Percentiles rank a stretch among this genome's conserved stretches.
Conservation (phyloP, 129 eudicot species). For the Ambrosia artemisiifolia region DNA sequence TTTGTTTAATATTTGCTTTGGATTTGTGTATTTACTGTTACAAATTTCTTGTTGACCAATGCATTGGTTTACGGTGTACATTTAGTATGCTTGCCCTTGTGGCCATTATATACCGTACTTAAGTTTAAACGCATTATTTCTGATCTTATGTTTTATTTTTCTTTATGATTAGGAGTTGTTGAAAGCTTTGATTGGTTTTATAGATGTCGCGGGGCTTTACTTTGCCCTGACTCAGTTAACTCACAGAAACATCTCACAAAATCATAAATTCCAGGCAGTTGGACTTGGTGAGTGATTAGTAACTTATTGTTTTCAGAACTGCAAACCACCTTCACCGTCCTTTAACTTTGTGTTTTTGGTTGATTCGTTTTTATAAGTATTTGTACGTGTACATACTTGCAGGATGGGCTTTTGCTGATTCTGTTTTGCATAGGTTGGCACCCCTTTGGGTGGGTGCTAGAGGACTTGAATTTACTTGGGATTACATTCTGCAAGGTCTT, state of each 20-base stretch:
- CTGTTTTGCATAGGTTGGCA: conserved; percentile 89
- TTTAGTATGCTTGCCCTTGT: conserved; percentile 1
- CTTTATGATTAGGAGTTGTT: conserved; percentile 53
- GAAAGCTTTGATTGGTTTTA: conserved; percentile 87
- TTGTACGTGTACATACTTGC: conserved; percentile 23
- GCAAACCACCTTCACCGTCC: background rate
- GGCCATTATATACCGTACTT: background rate
- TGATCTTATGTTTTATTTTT: conserved; percentile 13
- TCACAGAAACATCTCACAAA: conserved; percentile 94
- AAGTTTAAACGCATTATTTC: background rate
- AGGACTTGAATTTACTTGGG: conserved; percentile 98
- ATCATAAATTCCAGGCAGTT: conserved; percentile 98
- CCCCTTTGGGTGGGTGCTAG: conserved; percentile 99
- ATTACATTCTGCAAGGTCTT: conserved; percentile 87
- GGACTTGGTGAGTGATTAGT: conserved; percentile 72
- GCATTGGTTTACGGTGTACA: background rate
- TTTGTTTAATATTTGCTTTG: background rate
- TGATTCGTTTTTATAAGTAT: background rate
- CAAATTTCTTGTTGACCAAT: background rate
- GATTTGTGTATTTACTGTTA: background rate
- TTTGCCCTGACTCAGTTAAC: conserved; percentile 95
- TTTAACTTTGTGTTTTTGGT: background rate
- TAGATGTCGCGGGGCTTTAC: conserved; percentile 95
- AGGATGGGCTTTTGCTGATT: conserved; percentile 99
- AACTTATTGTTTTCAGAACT: conserved; percentile 2